Conservation (phyloP, 1,284 basidiomycete species). For the Thelephora terrestris region DNA sequence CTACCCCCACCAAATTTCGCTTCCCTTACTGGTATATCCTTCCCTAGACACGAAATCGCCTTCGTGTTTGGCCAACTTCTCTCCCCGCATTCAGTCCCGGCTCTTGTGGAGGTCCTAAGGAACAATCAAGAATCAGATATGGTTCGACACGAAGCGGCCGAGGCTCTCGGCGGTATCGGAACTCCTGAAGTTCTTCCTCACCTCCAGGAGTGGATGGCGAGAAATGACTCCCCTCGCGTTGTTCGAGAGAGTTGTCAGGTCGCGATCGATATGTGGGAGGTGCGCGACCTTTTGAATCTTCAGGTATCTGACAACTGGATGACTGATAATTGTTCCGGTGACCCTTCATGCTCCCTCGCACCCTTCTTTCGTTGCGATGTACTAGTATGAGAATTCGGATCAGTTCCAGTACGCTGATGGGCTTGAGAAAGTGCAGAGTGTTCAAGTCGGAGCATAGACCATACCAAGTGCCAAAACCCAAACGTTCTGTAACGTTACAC, state of each 20-base stretch:
- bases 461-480: too few species aligned
- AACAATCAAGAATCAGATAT: conserved; percentile 81
- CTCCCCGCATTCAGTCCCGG: conserved; percentile 82
- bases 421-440: conserved; percentile 19
- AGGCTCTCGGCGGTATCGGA: conserved; percentile 94
- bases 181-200: conserved; percentile 85
- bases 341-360: neutral
- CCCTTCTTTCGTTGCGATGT: neutral
- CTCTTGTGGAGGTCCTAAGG: conserved; percentile 71
- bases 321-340: neutral
- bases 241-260: conserved; percentile 96
- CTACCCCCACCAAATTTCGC: conserved; percentile 7
- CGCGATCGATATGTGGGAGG: conserved; percentile 97
- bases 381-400: conserved; percentile 80
- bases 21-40: neutral
- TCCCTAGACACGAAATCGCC: conserved; percentile 83
- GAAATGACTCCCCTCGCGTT: conserved; percentile 75
- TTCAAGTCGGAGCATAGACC: too few species aligned
- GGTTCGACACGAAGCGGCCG: conserved; percentile 98
- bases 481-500: too few species aligned
- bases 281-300: conserved; percentile 23
- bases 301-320: neutral
- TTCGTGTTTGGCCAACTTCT: conserved; percentile 97
- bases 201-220: conserved; percentile 77
- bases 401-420: conserved; percentile 81